Evolutionary conservation across 805 yeast species (phyloP).

Genomic region (Monosporozyma solicola): DNA sequence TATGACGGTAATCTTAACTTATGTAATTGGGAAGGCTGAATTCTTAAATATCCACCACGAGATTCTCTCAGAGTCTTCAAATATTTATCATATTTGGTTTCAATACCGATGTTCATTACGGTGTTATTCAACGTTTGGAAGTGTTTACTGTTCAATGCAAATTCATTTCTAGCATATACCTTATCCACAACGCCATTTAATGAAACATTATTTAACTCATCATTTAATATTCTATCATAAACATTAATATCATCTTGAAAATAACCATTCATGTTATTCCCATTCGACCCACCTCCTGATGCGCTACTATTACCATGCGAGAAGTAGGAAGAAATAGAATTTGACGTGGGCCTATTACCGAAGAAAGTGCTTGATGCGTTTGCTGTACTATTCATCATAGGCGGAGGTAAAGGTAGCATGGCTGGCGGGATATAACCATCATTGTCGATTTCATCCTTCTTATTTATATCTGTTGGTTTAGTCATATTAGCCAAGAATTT

Average conservation of each 20-base stretch:
- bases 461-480: background rate
- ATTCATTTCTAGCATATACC: background rate
- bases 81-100: constrained; percentile 15
- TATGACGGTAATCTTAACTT: constrained; percentile 10
- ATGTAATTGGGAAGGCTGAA: constrained; percentile 23
- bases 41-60: constrained; percentile 30
- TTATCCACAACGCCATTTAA: background rate
- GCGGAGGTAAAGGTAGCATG: constrained; percentile 1
- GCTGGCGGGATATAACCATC: background rate
- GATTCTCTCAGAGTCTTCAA: constrained; percentile 15
- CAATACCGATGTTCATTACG: background rate
- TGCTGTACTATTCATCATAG: background rate
- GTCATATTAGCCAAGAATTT: constrained; percentile 2
- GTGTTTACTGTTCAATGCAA: background rate
- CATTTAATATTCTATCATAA: constrained; percentile 17
- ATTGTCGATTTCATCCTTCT: background rate
- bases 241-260: constrained; percentile 21
- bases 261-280: background rate
- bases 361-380: background rate
- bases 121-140: background rate
- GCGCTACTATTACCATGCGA: constrained; percentile 6
- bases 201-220: background rate
- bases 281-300: background rate
- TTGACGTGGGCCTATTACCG: constrained; percentile 14
- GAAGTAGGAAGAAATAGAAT: constrained; percentile 20